These are phyloP conservation scores for Mycena galopus DNA, from an alignment of 768 basidiomycete genomes.

Conservation along the genomic window DNA sequence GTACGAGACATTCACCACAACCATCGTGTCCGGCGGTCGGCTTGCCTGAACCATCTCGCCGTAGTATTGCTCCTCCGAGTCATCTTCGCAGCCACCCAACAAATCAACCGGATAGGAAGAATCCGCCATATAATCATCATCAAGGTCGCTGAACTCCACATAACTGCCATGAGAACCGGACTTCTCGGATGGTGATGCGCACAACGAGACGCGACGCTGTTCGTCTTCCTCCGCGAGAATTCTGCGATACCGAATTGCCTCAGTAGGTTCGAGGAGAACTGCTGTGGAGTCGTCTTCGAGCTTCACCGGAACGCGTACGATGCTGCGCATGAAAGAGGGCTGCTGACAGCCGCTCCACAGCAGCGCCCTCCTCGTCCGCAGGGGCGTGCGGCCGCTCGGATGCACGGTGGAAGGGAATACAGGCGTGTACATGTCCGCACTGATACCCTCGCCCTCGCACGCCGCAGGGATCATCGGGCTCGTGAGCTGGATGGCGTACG, in stretches of 20 bases:
- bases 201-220: not conserved
- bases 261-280: not conserved
- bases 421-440: slow-evolving; percentile 22
- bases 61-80: slow-evolving; percentile 4
- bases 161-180: not conserved
- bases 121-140: slow-evolving; percentile 14
- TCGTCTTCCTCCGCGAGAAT: slow-evolving; percentile 16
- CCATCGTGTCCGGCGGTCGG: slow-evolving; percentile 7
- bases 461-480: slow-evolving; percentile 20
- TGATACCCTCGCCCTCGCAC: slow-evolving; percentile 3
- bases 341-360: slow-evolving; percentile 29
- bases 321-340: slow-evolving; percentile 27
- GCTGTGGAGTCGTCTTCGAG: slow-evolving; percentile 16
- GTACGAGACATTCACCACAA: slow-evolving; percentile 26
- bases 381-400: not conserved
- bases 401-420: slow-evolving; percentile 13
- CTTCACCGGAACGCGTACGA: slow-evolving; percentile 23
- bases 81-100: not conserved
- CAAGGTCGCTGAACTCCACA: slow-evolving; percentile 21
- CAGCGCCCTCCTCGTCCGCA: not conserved
- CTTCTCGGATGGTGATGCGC: not conserved
- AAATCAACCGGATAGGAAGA: slow-evolving; percentile 4
- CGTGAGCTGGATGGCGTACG: slow-evolving; percentile 18
- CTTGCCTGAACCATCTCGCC: slow-evolving; percentile 3
- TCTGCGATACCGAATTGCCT: slow-evolving; percentile 19